Base-by-base conservation (phyloP, 179 eudicot genomes). In the Corrigiola litoralis region DNA sequence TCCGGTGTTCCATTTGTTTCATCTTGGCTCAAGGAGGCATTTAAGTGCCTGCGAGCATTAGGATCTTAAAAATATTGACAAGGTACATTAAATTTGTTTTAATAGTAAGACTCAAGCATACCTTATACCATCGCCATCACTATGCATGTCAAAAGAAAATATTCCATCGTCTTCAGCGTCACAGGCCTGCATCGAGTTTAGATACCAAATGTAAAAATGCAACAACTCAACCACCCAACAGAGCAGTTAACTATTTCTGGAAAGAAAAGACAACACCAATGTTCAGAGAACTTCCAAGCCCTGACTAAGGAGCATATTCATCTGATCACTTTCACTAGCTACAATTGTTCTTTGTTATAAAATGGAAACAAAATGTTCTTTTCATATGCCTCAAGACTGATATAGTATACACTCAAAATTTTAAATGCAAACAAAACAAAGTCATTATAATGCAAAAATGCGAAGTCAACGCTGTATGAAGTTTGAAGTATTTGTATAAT, bases 81-180 rank as follows among this genome's bases (percentile, higher is more conserved):
- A n/a, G n/a, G n/a, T n/a, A n/a, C n/a, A n/a, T 29, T 3, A 40
- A 13, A 25, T 59, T 40, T 41, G 49, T 38, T 53, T 24, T 36
- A 31, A 2, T 16, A 58, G 6, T 42, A 45, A 33, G 23, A 61
- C 32, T 29, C 11, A 45, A 57, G 52, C 80, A 62, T 73, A 90
- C 99, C 91, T 87, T 68, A 68, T 66, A 61, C 97, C 97, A 18
- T 86, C 97, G 34, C 95, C 98, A 48, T 92, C 96, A 72, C 96
- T 92, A 58, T 92, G 96, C 85, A 85, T 58, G 78, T 92, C 96
- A 68, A 86, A 92, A 53, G 87, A 76, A 73, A 89, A 85, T 69
- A 89, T 72, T 58, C 92, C 96, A 47, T 92, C 96, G 28, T 87
- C 89, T 71, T 82, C 97, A 65, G 58, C 61, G 57, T 85, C 80